These are phyloP conservation scores for Diplocarpon rosae DNA, from an alignment of 2,329 filamentous ascomycete species.

Conservation along the genomic window DNA sequence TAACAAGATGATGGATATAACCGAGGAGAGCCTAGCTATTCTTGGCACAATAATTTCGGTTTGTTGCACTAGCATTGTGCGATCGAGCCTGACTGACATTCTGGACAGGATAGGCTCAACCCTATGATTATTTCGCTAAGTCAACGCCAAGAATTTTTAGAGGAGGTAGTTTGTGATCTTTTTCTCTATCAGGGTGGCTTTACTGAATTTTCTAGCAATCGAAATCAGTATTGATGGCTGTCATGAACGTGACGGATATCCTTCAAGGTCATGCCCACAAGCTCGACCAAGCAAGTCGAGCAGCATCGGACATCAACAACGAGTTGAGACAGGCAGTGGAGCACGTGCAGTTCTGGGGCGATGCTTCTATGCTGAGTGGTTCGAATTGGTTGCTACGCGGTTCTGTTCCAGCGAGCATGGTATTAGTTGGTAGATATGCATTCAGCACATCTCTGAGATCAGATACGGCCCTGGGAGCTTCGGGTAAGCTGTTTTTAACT, in stretches of 20 bases:
- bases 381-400: constrained; percentile 16
- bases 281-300: constrained; percentile 18
- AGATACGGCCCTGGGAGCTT: background rate
- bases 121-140: constrained; percentile 14
- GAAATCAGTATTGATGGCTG: constrained; percentile 10
- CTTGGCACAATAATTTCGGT: constrained; percentile 15
- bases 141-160: constrained; percentile 18
- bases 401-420: constrained; percentile 7
- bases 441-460: constrained; percentile 12
- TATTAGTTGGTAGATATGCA: constrained; percentile 20
- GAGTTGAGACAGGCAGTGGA: constrained; percentile 18
- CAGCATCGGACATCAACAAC: constrained; percentile 17
- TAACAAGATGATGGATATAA: constrained; percentile 15
- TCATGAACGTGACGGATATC: constrained; percentile 20
- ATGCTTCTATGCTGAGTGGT: constrained; percentile 9
- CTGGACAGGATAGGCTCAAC: constrained; percentile 10
- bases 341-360: constrained; percentile 13
- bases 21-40: constrained; percentile 12
- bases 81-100: background rate
- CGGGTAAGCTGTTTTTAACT: constrained; percentile 4
- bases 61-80: constrained; percentile 2
- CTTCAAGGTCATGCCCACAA: constrained; percentile 17
- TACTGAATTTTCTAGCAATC: constrained; percentile 15
- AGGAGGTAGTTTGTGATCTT: constrained; percentile 12
- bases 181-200: background rate